These are phyloP conservation scores for Oldenlandia corymbosa DNA, from an alignment of 257 asterid genomes.

Conservation along the genomic window DNA sequence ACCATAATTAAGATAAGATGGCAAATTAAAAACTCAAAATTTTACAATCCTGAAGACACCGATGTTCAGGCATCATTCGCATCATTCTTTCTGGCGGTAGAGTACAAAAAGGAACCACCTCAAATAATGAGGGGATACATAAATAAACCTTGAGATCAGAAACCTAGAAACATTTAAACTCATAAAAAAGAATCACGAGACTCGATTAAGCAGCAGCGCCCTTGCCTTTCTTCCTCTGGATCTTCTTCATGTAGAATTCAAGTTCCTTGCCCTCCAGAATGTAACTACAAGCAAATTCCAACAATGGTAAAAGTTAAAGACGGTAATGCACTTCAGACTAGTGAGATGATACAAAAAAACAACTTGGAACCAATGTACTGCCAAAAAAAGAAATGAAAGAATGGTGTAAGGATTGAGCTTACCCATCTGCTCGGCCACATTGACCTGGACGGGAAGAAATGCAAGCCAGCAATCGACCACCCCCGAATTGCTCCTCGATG, in stretches of 20 bases:
- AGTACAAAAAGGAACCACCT: neutral
- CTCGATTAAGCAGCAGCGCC: slow-evolving; percentile 19
- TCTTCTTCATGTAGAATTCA: slow-evolving; percentile 28
- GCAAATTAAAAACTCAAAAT: slow-evolving; percentile 1
- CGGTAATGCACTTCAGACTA: no score
- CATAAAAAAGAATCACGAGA: neutral
- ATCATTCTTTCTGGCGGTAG: neutral
- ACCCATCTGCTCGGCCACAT: slow-evolving; percentile 60
- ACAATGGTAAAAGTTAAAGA: neutral
- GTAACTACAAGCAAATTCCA: slow-evolving; percentile 18
- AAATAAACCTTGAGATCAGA: neutral
- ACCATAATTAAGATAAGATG: neutral
- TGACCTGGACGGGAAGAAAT: slow-evolving; percentile 55
- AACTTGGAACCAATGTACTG: no score
- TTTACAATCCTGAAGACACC: neutral
- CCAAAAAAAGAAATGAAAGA: neutral
- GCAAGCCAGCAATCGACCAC: slow-evolving; percentile 47
- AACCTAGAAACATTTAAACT: no score
- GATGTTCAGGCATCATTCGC: neutral
- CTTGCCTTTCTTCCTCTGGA: slow-evolving; percentile 41
- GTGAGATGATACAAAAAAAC: no score
- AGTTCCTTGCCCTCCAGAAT: slow-evolving; percentile 38
- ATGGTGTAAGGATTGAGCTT: slow-evolving; percentile 5
- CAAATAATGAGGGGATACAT: neutral
- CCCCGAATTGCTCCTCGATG: slow-evolving; percentile 49